Conservation (phyloP, 257 asterid genomes). For the Penstemon davidsonii region DNA sequence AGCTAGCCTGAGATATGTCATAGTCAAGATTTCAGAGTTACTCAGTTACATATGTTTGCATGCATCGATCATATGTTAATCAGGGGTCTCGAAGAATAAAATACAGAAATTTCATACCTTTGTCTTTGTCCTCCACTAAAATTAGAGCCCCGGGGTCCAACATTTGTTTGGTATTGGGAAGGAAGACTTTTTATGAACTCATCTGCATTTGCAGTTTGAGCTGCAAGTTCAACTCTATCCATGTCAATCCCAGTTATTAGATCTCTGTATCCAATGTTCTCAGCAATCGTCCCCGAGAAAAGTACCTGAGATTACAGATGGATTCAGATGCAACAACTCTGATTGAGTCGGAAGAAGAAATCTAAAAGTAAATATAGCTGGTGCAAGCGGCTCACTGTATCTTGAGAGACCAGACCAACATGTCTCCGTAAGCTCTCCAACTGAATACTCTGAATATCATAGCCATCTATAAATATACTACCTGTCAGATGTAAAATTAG, state of each 20-base stretch:
- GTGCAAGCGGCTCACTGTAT: constrained; percentile 51
- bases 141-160: constrained; percentile 90
- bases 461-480: constrained; percentile 65
- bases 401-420: constrained; percentile 88
- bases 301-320: constrained; percentile 49
- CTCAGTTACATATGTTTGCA: background rate
- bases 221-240: constrained; percentile 73
- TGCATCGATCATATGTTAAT: background rate
- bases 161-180: constrained; percentile 57
- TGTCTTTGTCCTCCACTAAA: constrained; percentile 96
- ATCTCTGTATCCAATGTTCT: constrained; percentile 91
- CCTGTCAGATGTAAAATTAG: constrained; percentile 43
- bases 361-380: background rate
- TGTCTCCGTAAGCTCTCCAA: constrained; percentile 77
- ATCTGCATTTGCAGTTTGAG: constrained; percentile 84
- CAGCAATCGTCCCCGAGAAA: constrained; percentile 83
- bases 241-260: constrained; percentile 65
- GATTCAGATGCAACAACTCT: background rate
- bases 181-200: constrained; percentile 75
- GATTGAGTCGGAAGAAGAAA: background rate
- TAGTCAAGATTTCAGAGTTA: background rate
- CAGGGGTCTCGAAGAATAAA: background rate
- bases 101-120: constrained; percentile 43
- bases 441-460: constrained; percentile 52
- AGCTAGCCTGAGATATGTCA: constrained; percentile 59